Evolutionary conservation across 768 basidiomycete species (phyloP).

Genomic region (Hericium coralloides): DNA sequence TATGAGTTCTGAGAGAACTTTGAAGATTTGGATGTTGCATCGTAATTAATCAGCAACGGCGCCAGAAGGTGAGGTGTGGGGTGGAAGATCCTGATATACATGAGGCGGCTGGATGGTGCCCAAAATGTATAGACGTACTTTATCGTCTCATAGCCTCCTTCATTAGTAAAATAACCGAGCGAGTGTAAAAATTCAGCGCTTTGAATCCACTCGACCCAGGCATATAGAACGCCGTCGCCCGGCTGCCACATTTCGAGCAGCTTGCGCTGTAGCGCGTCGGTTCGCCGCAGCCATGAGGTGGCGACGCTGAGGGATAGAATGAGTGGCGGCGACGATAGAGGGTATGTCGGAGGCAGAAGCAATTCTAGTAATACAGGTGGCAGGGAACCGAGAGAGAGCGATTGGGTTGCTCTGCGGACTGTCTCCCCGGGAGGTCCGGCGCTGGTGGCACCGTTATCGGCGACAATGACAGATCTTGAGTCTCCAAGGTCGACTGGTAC

Average conservation of each 20-base stretch:
- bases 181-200: slow-evolving; percentile 52
- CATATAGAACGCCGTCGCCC: slow-evolving; percentile 54
- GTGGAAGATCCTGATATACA: slow-evolving; percentile 39
- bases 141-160: slow-evolving; percentile 24
- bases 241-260: slow-evolving; percentile 52
- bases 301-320: neutral
- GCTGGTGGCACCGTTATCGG: slow-evolving; percentile 17
- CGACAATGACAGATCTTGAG: slow-evolving; percentile 31
- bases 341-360: slow-evolving; percentile 45
- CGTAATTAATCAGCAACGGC: slow-evolving; percentile 38
- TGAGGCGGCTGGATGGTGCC: slow-evolving; percentile 2
- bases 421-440: neutral
- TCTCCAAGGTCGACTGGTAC: slow-evolving; percentile 54
- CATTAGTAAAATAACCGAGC: slow-evolving; percentile 29
- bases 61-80: slow-evolving; percentile 46
- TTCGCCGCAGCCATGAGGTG: slow-evolving; percentile 39
- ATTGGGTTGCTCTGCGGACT: slow-evolving; percentile 8
- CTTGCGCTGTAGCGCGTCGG: slow-evolving; percentile 25
- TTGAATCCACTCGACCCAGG: slow-evolving; percentile 65
- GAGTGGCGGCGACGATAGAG: slow-evolving; percentile 39
- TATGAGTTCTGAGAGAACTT: slow-evolving; percentile 60
- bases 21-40: slow-evolving; percentile 35
- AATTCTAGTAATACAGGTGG: slow-evolving; percentile 58
- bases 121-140: slow-evolving; percentile 22
- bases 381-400: slow-evolving; percentile 37